phyloP scores from a whole-genome alignment of 768 basidiomycete species.

The Hemileccinum rubropunctum region DNA sequence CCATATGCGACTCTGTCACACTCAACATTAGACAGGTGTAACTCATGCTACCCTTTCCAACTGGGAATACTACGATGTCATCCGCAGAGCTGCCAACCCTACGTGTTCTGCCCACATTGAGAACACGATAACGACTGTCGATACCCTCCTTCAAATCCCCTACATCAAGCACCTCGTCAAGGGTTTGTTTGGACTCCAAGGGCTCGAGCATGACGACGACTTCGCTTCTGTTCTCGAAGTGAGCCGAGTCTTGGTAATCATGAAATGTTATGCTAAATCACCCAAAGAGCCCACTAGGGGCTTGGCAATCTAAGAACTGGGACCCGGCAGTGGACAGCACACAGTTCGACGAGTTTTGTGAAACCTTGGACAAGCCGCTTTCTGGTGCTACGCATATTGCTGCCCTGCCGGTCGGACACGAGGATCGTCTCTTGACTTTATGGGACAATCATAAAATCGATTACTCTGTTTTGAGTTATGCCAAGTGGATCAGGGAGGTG shows the following conservation, averaged over 20 bases:
- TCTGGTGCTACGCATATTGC: constrained; percentile 33
- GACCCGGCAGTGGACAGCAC: constrained; percentile 66
- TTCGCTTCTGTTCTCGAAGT: constrained; percentile 71
- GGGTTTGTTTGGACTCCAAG: constrained; percentile 69
- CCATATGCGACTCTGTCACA: background rate
- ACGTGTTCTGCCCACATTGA: constrained; percentile 58
- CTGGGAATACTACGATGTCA: constrained; percentile 89
- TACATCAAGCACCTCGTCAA: constrained; percentile 56
- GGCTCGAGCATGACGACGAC: constrained; percentile 70
- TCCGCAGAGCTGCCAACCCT: constrained; percentile 64
- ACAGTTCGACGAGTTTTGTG: constrained; percentile 69
- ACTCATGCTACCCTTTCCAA: constrained; percentile 80
- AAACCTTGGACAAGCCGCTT: constrained; percentile 45
- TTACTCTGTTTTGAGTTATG: constrained; percentile 68
- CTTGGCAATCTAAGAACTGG: constrained; percentile 89
- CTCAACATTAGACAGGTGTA: constrained; percentile 49
- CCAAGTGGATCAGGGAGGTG: constrained; percentile 71
- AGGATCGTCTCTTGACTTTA: constrained; percentile 46
- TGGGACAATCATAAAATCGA: constrained; percentile 50
- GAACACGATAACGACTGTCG: constrained; percentile 57
- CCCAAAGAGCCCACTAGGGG: constrained; percentile 54
- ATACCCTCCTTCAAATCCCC: constrained; percentile 52
- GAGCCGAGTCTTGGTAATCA: constrained; percentile 20
- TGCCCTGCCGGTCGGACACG: constrained; percentile 46
- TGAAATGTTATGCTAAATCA: constrained; percentile 8